These are phyloP conservation scores for Protomyces lactucae-debilis DNA, from an alignment of 1,139 yeast genomes.

Conservation along the genomic window DNA sequence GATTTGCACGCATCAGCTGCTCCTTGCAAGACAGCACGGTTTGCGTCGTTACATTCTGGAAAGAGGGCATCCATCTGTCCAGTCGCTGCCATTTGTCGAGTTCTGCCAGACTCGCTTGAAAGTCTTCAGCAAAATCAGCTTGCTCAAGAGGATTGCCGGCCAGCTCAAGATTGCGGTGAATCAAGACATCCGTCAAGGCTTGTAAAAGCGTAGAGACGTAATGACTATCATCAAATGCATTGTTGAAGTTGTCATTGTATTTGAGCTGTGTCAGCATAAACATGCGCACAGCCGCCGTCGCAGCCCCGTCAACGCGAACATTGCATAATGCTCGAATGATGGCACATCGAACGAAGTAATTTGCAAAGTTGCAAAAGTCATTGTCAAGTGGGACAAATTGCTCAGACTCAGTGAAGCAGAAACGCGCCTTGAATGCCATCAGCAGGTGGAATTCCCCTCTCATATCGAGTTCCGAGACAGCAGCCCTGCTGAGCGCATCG, in stretches of 20 bases:
- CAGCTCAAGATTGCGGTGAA: slow-evolving; percentile 20
- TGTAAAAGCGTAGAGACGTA: slow-evolving; percentile 59
- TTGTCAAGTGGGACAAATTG: slow-evolving; percentile 64
- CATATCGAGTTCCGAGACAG: slow-evolving; percentile 57
- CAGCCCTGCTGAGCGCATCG: slow-evolving; percentile 61
- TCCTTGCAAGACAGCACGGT: slow-evolving; percentile 49
- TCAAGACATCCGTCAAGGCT: slow-evolving; percentile 43
- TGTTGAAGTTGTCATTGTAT: slow-evolving; percentile 80
- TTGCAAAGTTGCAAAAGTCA: slow-evolving; percentile 65
- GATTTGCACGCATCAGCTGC: slow-evolving; percentile 55
- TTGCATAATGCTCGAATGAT: slow-evolving; percentile 60
- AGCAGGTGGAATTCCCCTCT: slow-evolving; percentile 71
- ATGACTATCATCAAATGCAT: slow-evolving; percentile 67
- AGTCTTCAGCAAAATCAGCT: slow-evolving; percentile 38
- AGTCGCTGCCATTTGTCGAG: slow-evolving; percentile 69
- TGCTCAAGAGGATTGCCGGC: slow-evolving; percentile 37
- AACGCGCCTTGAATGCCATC: slow-evolving; percentile 62
- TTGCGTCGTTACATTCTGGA: slow-evolving; percentile 54
- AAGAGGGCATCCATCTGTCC: slow-evolving; percentile 84
- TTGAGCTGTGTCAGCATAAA: slow-evolving; percentile 67
- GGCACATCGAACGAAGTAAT: slow-evolving; percentile 64
- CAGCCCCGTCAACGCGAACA: slow-evolving; percentile 54
- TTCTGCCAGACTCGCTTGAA: slow-evolving; percentile 51
- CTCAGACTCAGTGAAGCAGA: slow-evolving; percentile 61
- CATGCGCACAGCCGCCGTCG: slow-evolving; percentile 62